Base-by-base conservation (phyloP, 148 eudicot genomes). In the Diospyros kaki region DNA sequence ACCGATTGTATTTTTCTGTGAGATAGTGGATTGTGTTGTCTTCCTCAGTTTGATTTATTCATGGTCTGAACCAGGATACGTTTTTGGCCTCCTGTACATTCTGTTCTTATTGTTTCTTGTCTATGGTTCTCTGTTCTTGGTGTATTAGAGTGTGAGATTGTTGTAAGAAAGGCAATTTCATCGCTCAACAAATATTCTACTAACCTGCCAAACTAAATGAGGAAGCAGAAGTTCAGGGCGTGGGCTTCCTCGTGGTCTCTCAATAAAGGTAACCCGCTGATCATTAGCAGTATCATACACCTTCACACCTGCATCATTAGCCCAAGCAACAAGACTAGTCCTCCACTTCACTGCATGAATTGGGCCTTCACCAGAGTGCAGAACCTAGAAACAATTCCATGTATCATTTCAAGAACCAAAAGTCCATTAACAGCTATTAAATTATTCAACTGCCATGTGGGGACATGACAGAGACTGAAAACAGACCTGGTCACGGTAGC, bases 311-410 rank as follows among this genome's bases (percentile, higher is more conserved):
- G 91, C 82, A 82, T 92, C 97, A 87, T 95, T 95, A 73, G 98
- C 98, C 98, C 98, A 95, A 68, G 96, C 96, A 83, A 92, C 82
- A 51, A 95, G 91, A 75, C 84, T 92, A 71, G 78, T 84, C 82
- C 97, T 87, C 98, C 98, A 95, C 71, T 86, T 84, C 86, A 90
- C 92, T 56, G 94, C 91, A 83, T 95, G 98, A 72, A 95, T 87
- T 71, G 98, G 98, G 73, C 98, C 98, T 81, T 95, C 97, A 77
- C 98, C 98, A 75, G 91, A 89, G 84, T 95, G 98, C 87, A 95
- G 79, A 83, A 92, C 87, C 97, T 95, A 81, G 73, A 83, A 75
- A 44, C 9, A 18, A 10, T 58, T 60, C 73, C 68, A 58, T 39
- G n/a, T 4, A 63, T 40, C 17, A 65, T 41, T 75, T 78, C 54